A percentile compares a stretch with the other conserved stretches of the same genome.
These are phyloP conservation scores for Ceratobasidium sp. DNA, from an alignment of 1,284 basidiomycete species.

Conservation along the genomic window DNA sequence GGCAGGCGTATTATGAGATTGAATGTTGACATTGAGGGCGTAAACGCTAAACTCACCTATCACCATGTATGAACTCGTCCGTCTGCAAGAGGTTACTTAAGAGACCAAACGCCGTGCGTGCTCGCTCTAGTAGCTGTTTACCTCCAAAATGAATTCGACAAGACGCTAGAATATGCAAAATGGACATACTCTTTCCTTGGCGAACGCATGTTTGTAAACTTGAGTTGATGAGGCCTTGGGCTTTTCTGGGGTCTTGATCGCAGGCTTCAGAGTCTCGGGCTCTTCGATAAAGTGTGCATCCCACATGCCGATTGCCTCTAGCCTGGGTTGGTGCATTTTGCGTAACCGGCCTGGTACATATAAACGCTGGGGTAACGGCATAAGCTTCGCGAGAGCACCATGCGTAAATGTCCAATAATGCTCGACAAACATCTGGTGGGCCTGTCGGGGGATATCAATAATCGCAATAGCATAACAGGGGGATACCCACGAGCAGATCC, in stretches of 20 bases:
- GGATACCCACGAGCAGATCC: slow-evolving; percentile 67
- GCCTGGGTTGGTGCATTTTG: slow-evolving; percentile 59
- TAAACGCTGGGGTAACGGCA: slow-evolving; percentile 72
- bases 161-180: neutral
- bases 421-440: slow-evolving; percentile 67
- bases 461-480: slow-evolving; percentile 21
- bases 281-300: slow-evolving; percentile 49
- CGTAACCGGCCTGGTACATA: slow-evolving; percentile 72
- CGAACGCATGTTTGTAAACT: slow-evolving; percentile 61
- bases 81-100: slow-evolving; percentile 63
- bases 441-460: slow-evolving; percentile 49
- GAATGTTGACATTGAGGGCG: neutral
- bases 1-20: slow-evolving; percentile 14
- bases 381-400: slow-evolving; percentile 61
- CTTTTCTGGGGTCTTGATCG: slow-evolving; percentile 47
- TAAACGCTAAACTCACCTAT: slow-evolving; percentile 51
- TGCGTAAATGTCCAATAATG: slow-evolving; percentile 66
- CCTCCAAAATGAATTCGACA: neutral
- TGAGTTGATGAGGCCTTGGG: slow-evolving; percentile 47
- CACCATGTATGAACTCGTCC: slow-evolving; percentile 61
- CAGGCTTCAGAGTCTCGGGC: slow-evolving; percentile 55
- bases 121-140: slow-evolving; percentile 65
- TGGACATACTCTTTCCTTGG: slow-evolving; percentile 64
- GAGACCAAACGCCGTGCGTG: slow-evolving; percentile 62
- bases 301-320: slow-evolving; percentile 73